Percentiles rank a stretch among this genome's conserved stretches.
Evolutionary conservation across 495 filamentous ascomycete genomes (phyloP).

Genomic region (Lichina pygmaea): DNA sequence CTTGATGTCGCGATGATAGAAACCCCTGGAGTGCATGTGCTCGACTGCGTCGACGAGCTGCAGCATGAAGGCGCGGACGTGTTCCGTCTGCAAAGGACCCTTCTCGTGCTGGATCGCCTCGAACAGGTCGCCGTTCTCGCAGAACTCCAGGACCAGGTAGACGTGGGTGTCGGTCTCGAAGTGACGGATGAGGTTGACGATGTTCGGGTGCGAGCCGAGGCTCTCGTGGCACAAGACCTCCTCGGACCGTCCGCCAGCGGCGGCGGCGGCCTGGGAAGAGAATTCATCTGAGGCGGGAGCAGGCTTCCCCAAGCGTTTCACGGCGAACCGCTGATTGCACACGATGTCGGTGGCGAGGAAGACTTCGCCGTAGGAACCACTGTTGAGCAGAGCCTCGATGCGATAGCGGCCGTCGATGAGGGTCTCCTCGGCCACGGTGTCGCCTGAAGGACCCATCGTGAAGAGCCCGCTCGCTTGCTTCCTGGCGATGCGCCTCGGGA

Average conservation of each 20-base stretch:
- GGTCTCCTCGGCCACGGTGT: constrained; percentile 43
- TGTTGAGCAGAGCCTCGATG: constrained; percentile 80
- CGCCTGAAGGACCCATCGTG: constrained; percentile 4
- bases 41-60: constrained; percentile 75
- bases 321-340: constrained; percentile 56
- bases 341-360: constrained; percentile 62
- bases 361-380: constrained; percentile 96
- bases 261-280: constrained; percentile 13
- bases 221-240: constrained; percentile 60
- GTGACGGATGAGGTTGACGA: constrained; percentile 75
- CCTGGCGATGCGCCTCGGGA: too few relatives aligned
- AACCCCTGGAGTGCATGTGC: constrained; percentile 67
- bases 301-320: constrained; percentile 77
- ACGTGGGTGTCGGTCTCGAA: constrained; percentile 79
- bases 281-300: constrained; percentile 15
- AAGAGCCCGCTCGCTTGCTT: too few relatives aligned
- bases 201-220: constrained; percentile 60
- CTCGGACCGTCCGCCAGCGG: constrained; percentile 62
- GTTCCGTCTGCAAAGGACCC: constrained; percentile 79
- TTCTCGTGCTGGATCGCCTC: constrained; percentile 76
- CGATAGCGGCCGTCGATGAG: constrained; percentile 66
- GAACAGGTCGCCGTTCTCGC: constrained; percentile 87
- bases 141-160: constrained; percentile 89
- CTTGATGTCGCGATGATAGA: constrained; percentile 98
- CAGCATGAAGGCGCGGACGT: constrained; percentile 91